phyloP scores from a whole-genome alignment of 257 asterid species.

The Solanum piurae region DNA sequence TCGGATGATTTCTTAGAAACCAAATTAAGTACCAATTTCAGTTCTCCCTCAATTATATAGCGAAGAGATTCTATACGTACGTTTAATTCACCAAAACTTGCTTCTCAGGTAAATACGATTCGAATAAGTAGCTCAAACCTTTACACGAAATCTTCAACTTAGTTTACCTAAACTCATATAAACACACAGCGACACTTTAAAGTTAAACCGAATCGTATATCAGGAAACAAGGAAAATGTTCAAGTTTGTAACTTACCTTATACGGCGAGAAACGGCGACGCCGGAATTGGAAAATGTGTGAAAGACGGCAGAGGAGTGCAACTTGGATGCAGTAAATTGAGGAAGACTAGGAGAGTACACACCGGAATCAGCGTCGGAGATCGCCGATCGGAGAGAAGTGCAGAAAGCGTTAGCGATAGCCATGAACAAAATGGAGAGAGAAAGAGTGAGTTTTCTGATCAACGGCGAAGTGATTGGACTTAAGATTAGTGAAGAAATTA shows the following conservation, averaged over 20 bases:
- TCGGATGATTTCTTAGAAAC: neutral
- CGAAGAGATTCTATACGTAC: neutral
- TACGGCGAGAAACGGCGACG: neutral
- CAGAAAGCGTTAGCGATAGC: slow-evolving; percentile 42
- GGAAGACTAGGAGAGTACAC: neutral
- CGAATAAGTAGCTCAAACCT: neutral
- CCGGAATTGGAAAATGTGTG: slow-evolving; percentile 1
- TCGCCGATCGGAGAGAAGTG: slow-evolving; percentile 24
- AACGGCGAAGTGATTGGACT: neutral
- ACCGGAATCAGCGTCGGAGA: slow-evolving; percentile 14
- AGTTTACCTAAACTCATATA: neutral
- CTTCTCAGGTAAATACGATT: neutral
- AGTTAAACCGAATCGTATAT: neutral
- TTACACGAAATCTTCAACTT: neutral
- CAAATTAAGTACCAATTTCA: neutral
- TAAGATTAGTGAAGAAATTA: neutral
- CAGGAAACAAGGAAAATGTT: neutral
- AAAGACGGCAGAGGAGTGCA: neutral
- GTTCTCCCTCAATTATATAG: neutral
- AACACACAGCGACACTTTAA: neutral
- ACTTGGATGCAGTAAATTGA: slow-evolving; percentile 6
- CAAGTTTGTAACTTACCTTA: slow-evolving; percentile 19
- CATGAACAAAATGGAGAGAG: slow-evolving; percentile 12
- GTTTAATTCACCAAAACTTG: neutral
- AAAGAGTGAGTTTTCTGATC: slow-evolving; percentile 12